Evolutionary conservation across 305 asterid species (phyloP), one percentile per base, ranked within the genome.

Genomic region (Fraxinus greggii): DNA sequence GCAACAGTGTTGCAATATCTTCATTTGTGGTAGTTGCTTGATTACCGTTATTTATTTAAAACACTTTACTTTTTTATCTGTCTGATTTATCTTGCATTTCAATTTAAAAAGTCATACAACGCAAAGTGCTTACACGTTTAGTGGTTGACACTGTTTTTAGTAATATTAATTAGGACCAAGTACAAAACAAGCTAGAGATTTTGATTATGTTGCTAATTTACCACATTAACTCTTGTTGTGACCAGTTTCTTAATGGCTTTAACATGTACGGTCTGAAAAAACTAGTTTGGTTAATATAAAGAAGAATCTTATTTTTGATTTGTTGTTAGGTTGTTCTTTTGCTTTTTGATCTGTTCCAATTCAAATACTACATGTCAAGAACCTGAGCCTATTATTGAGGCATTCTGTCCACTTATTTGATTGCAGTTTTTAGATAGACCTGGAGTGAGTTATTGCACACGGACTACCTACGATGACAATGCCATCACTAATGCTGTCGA

Each of bases 401-500:
- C 6, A 56, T 28, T 80, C 76, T 28, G 72, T 77, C 33, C 38
- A 70, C 77, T 54, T 77, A 26, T 83, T 83, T 70, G 40, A 35
- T 72, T 88, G 89, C 92, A 94, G 98, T 89, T 89, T 84, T 84
- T 96, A 82, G 97, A 96, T 82, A 91, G 95, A 85, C 93, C 95
- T 73, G 98, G 98, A 75, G 87, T 96, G 84, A 88, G 95, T 82
- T 96, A 89, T 85, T 96, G 98, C 86, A 90, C 97, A 26, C 89
- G 98, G 81, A 91, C 95, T 72, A 94, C 99, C 38, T 93, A 96
- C 75, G 99, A 96, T 65, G 99, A 94, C 75, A 96, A 96, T 89
- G 97, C 98, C 36, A 94, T 96, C 81, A 94, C 97, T 42, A 96
- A 96, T 90, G 99, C 98, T 5, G 85, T 96, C 85, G 99, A 96